phyloP scores from a whole-genome alignment of 2,329 filamentous ascomycete species.

The Neonectria hederae region DNA sequence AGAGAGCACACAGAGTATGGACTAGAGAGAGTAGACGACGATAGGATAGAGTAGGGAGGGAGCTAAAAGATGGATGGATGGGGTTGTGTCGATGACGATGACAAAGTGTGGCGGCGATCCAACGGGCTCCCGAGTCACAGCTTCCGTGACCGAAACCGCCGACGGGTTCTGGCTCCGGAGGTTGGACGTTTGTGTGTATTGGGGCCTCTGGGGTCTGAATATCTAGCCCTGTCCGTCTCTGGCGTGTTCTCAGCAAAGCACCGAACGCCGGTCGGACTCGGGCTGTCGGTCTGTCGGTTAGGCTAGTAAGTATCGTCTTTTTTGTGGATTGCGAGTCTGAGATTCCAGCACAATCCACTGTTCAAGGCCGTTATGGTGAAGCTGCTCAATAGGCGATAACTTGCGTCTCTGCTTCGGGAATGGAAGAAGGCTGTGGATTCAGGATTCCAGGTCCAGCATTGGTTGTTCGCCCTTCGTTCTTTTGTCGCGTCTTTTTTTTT shows the following conservation, averaged over 20 bases:
- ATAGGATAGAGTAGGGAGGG: neutral
- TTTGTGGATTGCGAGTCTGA: constrained; percentile 10
- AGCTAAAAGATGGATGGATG: neutral
- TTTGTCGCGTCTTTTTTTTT: neutral
- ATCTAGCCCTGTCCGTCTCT: neutral
- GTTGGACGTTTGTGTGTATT: neutral
- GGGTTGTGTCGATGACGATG: constrained; percentile 39
- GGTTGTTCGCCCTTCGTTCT: neutral
- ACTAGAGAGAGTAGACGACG: neutral
- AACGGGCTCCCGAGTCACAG: constrained; percentile 14
- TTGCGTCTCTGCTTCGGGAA: neutral
- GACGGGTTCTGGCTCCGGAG: neutral
- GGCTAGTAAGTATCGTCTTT: constrained; percentile 41
- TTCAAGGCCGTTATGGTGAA: neutral
- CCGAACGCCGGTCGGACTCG: constrained; percentile 38
- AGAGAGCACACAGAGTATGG: no score
- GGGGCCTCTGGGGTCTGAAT: neutral
- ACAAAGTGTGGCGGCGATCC: constrained; percentile 34
- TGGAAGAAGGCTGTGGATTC: neutral
- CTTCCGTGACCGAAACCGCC: neutral
- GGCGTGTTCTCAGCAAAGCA: constrained; percentile 11
- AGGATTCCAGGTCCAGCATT: neutral
- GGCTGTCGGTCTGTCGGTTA: constrained; percentile 37
- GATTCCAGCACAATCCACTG: neutral
- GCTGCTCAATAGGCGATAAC: neutral